Conservation (phyloP, 306 rosid species). For the Bauhinia variegata region DNA sequence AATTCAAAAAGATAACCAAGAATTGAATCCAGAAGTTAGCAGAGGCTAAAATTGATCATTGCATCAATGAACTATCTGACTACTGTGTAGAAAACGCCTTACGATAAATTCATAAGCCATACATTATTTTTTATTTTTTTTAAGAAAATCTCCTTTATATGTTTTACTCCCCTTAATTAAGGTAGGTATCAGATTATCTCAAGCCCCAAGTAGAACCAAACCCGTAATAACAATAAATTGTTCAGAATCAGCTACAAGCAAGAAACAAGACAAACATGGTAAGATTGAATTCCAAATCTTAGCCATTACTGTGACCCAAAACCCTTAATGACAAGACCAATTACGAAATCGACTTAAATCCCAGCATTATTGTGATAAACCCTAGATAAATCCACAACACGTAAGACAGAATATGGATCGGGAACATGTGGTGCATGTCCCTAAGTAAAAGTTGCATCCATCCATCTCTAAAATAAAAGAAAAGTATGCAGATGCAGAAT, state of each 20-base stretch:
- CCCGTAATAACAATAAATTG: background rate
- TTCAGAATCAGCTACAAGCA: background rate
- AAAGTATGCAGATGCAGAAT: conserved; percentile 35
- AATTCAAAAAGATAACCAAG: conserved; percentile 28
- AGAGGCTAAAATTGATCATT: conserved; percentile 15
- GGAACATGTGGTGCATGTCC: conserved; percentile 54
- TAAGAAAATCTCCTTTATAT: too few species aligned
- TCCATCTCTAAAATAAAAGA: conserved; percentile 24
- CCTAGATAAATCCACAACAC: conserved; percentile 52
- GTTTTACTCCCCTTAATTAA: too few species aligned
- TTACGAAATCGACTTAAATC: conserved; percentile 46
- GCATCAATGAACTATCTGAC: conserved; percentile 22
- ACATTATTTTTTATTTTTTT: too few species aligned
- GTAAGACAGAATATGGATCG: conserved; percentile 37
- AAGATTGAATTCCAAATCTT: conserved; percentile 21
- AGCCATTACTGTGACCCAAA: conserved; percentile 31
- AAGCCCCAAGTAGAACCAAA: conserved; percentile 32
- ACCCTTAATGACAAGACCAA: conserved; percentile 56
- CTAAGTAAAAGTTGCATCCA: conserved; percentile 22
- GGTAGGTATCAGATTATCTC: conserved; percentile 27
- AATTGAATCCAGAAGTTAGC: conserved; percentile 3
- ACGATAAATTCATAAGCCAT: conserved; percentile 16
- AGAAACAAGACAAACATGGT: conserved; percentile 21
- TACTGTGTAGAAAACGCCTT: conserved; percentile 7
- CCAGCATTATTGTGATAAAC: conserved; percentile 46